These are phyloP conservation scores for Wickerhamomyces strasburgensis DNA, from an alignment of 805 yeast species.

Conservation along the genomic window DNA sequence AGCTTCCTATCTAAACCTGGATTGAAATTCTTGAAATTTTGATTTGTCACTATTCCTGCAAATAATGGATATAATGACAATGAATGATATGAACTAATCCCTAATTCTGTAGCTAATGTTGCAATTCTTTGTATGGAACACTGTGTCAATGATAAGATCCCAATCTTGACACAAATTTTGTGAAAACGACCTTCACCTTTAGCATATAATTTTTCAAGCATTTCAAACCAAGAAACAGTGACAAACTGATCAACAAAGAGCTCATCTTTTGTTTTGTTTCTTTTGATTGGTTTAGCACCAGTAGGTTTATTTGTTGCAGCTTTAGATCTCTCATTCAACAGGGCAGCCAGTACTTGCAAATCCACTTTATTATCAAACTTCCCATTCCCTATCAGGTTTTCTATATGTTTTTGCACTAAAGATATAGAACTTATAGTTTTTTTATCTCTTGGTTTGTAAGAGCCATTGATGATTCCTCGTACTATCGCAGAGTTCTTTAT, in stretches of 20 bases:
- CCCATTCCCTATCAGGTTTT: slow-evolving; percentile 33
- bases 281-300: neutral
- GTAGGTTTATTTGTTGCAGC: no score
- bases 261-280: slow-evolving; percentile 1
- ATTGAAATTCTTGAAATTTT: slow-evolving; percentile 37
- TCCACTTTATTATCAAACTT: slow-evolving; percentile 20
- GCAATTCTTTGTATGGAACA: slow-evolving; percentile 20
- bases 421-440: slow-evolving; percentile 30
- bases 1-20: slow-evolving; percentile 52
- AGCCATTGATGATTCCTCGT: slow-evolving; percentile 51
- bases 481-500: slow-evolving; percentile 38
- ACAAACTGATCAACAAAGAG: slow-evolving; percentile 54
- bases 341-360: slow-evolving; percentile 12
- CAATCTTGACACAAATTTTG: slow-evolving; percentile 39
- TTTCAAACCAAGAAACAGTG: slow-evolving; percentile 50
- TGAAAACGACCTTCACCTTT: slow-evolving; percentile 53
- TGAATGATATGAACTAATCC: slow-evolving; percentile 37
- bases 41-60: slow-evolving; percentile 48
- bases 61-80: slow-evolving; percentile 49
- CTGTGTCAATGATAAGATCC: slow-evolving; percentile 43
- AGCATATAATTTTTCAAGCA: slow-evolving; percentile 51
- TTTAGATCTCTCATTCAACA: slow-evolving; percentile 12
- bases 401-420: slow-evolving; percentile 50
- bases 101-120: slow-evolving; percentile 39
- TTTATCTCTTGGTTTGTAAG: slow-evolving; percentile 26